These are phyloP conservation scores for Stromatinia cepivora DNA, from an alignment of 2,329 filamentous ascomycete species.

Conservation along the genomic window DNA sequence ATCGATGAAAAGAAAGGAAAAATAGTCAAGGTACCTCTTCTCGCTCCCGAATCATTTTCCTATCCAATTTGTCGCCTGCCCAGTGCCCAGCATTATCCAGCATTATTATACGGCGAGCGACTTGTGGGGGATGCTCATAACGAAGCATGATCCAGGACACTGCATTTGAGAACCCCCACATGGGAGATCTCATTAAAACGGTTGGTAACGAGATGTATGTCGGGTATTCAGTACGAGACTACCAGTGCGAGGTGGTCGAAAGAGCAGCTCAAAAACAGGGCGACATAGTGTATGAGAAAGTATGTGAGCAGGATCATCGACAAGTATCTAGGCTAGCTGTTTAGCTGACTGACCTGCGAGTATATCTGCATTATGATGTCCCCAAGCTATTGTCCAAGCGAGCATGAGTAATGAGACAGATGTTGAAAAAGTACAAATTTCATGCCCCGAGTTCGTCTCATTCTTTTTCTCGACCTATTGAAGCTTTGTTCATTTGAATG, in stretches of 20 bases:
- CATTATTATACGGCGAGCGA: no score
- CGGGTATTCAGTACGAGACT: not conserved
- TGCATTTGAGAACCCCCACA: slow-evolving; percentile 3
- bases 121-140: not conserved
- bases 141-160: slow-evolving; percentile 5
- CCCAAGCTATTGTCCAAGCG: not conserved
- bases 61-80: not conserved
- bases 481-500: slow-evolving; percentile 18
- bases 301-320: not conserved
- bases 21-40: not conserved
- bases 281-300: not conserved
- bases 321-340: not conserved
- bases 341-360: not conserved
- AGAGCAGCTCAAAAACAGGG: not conserved
- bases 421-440: not conserved
- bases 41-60: not conserved
- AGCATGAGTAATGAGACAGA: not conserved
- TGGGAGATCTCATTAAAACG: slow-evolving; percentile 1
- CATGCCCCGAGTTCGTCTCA: slow-evolving; percentile 19
- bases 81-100: not conserved
- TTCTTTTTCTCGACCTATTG: slow-evolving; percentile 10
- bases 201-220: not conserved
- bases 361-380: slow-evolving; percentile 9
- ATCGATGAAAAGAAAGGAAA: not conserved
- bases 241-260: not conserved